These are phyloP conservation scores for Colletotrichum euphorbiae DNA, from an alignment of 2,329 filamentous ascomycete genomes.

Conservation along the genomic window DNA sequence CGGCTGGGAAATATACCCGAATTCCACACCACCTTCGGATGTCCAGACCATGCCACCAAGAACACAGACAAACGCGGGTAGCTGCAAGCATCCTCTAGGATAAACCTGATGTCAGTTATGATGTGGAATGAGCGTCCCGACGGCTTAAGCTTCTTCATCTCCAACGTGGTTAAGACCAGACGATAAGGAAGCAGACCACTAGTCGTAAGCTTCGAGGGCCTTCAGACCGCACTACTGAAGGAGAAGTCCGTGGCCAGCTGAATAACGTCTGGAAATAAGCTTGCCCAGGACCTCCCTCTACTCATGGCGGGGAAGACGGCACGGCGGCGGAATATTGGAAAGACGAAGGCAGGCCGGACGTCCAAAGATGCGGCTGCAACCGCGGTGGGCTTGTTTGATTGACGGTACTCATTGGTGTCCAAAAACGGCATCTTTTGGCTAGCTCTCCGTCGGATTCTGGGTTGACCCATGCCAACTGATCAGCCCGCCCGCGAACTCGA, in stretches of 20 bases:
- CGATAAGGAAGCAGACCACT: conserved; percentile 8
- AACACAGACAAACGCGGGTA: neutral
- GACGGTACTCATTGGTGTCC: neutral
- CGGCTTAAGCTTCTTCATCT: conserved; percentile 20
- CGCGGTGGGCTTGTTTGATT: neutral
- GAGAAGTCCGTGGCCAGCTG: conserved; percentile 2
- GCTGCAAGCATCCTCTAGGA: neutral
- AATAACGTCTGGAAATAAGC: conserved; percentile 3
- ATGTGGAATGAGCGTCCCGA: conserved; percentile 28
- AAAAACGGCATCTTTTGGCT: conserved; percentile 20
- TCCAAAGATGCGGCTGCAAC: neutral
- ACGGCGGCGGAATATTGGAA: neutral
- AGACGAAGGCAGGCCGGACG: neutral
- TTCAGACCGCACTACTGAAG: conserved; percentile 5
- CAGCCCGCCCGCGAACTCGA: conserved; percentile 3
- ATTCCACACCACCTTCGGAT: neutral
- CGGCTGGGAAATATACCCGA: neutral
- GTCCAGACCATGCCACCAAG: neutral
- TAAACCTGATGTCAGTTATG: conserved; percentile 13
- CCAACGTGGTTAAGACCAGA: conserved; percentile 18
- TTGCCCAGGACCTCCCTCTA: neutral
- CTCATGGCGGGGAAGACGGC: neutral
- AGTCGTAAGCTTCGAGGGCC: neutral
- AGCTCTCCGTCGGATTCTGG: neutral
- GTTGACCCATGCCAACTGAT: conserved; percentile 2